Base-by-base conservation (phyloP, 2,329 filamentous ascomycete species). In the Botrytis aclada region DNA sequence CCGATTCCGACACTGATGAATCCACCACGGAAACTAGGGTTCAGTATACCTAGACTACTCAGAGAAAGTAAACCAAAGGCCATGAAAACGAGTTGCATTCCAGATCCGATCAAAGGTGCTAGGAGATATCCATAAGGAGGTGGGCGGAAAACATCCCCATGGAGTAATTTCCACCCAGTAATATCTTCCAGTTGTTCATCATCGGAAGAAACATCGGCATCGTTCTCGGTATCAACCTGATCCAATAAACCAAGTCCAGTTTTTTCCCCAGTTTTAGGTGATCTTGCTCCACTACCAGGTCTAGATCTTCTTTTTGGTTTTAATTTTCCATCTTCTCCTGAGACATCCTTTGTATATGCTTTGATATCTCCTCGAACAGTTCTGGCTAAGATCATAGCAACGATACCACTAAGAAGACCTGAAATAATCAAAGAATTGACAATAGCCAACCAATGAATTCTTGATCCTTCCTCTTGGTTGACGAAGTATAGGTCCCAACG, bases 401-500 rank as follows among this genome's bases (percentile, higher is more conserved):
- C 92, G 51, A 94, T 90, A 29, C 91, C 90, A 2, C 92, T 94
- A 60, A 97, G 84, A 51, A 96, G 84, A 10, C 91, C 91, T 67
- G 92, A 93, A 76, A 97, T 96, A 76, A 94, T 91, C 76, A 97
- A 82, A 0, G 93, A 96, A 83, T 97, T 97, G 81, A 96, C 82
- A 75, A 97, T 95, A 51, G 94, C 93, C 72, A 97, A 86, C 93
- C 93, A 97, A 81, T 97, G 94, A 37, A 95, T 93, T 80, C 89
- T 90, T 39, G 89, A 90, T 63, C 92, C 92, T 77, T 95, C 93
- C 73, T 93, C 91, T 80, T 96, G 93, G 81, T 95, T 94, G 74
- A 92, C 92, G 83, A 97, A 97, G 82, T 97, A 97, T 71, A 95
- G 84, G 79, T 97, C 93, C 94, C 94, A 97, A 71, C 94, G 88